Evolutionary conservation across 345 rosid genomes (phyloP), one percentile per base, ranked within the genome.

Genomic region (Dovyalis caffra): DNA sequence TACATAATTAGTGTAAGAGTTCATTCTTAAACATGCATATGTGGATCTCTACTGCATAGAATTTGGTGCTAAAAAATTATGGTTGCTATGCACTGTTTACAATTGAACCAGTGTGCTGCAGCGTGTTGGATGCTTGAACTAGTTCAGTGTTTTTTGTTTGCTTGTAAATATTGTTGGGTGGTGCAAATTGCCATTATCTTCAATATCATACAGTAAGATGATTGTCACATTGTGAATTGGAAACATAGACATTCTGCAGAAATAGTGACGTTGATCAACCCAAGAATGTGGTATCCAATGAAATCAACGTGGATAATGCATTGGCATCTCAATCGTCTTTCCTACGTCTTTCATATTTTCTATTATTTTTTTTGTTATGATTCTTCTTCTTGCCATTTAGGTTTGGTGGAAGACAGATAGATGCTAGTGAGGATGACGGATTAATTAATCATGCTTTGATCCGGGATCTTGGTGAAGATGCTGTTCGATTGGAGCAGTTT

Each of bases 361-460:
- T 28, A 28, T 14, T 69, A 7, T 6, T 23, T 7, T 26, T 11
- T 1, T 6, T 8, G 11, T 2, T 43, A 33, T 37, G 8, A 1
- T 45, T 14, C 37, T 26, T 72, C 57, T 16, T 68, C 63, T 32
- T 69, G 51, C 65, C 53, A 40, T 74, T 68, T 51, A 96, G 99
- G 99, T 96, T 91, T 73, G 98, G 91, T 12, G 95, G 95, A 71
- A 87, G 88, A 78, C 97, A 88, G 80, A 76, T 92, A 75, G 94
- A 87, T 77, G 99, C 97, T 2, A 86, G 86, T 63, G 86, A 88
- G 81, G 98, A 93, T 47, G 97, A 93, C 60, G 98, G 98, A 37
- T 68, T 63, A 53, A 87, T 96, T 69, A 93, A 96, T 85, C 98
- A 96, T 73, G 87, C 98, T 43, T 31, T 61, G 31, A 76, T 92